phyloP scores from a whole-genome alignment of 805 yeast species.

The Torulaspora gathmanii region DNA sequence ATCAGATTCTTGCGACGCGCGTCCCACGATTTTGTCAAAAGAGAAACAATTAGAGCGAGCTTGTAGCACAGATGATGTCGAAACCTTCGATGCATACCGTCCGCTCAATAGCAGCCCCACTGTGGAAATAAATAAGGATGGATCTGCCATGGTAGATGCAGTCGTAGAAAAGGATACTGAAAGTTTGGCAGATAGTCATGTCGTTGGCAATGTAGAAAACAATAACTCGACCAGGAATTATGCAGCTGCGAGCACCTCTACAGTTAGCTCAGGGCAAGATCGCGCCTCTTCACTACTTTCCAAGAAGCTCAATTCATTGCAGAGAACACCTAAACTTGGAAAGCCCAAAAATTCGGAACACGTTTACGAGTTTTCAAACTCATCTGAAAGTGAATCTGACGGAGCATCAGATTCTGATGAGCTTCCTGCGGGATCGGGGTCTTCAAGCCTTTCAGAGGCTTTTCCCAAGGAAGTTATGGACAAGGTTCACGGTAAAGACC shows the following conservation, averaged over 20 bases:
- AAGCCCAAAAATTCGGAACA: not conserved
- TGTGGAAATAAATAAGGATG: constrained; percentile 2
- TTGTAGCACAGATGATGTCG: not conserved
- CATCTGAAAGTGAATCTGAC: constrained; percentile 1
- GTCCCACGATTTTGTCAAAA: not conserved
- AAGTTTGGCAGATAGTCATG: too few species aligned
- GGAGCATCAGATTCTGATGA: not conserved
- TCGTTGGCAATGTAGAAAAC: too few species aligned
- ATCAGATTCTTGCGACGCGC: not conserved
- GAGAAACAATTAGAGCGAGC: not conserved
- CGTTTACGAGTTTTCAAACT: not conserved
- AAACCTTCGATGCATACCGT: constrained; percentile 2
- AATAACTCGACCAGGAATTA: too few species aligned
- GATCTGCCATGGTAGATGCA: constrained; percentile 2
- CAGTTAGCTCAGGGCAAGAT: not conserved
- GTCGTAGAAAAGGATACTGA: constrained; percentile 9
- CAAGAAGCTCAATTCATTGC: not conserved
- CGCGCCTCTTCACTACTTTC: not conserved
- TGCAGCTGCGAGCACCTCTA: too few species aligned
- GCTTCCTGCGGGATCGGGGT: not conserved
- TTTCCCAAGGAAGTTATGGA: constrained; percentile 17
- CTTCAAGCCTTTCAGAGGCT: not conserved
- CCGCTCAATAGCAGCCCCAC: not conserved
- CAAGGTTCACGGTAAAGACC: constrained; percentile 1
- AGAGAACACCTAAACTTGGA: not conserved